Evolutionary conservation across 1,284 basidiomycete genomes (phyloP).

Genomic region (Vanrija sp.): DNA sequence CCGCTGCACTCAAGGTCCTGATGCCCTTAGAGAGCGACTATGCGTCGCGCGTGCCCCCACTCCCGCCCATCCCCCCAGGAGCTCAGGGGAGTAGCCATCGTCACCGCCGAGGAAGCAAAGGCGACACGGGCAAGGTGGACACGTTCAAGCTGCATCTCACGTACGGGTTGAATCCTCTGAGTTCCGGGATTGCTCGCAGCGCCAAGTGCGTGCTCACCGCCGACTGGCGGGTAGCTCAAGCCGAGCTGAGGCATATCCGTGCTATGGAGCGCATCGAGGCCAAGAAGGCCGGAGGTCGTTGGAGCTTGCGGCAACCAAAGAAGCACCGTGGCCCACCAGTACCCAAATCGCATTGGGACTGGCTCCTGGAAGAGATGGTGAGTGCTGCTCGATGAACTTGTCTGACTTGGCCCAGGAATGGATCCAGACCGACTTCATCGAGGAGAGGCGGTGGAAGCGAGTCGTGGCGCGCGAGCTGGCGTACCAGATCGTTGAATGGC

Average conservation of each 20-base stretch:
- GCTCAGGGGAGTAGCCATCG: conserved; percentile 8
- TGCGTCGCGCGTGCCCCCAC: conserved; percentile 26
- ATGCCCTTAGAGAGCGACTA: conserved; percentile 40
- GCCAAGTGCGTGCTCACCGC: conserved; percentile 40
- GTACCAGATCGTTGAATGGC: conserved; percentile 80
- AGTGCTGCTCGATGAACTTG: conserved; percentile 25
- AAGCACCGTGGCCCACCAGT: conserved; percentile 80
- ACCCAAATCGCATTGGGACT: conserved; percentile 90
- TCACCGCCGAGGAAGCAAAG: conserved; percentile 24
- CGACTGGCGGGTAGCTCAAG: conserved; percentile 58
- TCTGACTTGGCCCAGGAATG: conserved; percentile 64
- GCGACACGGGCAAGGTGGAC: conserved; percentile 27
- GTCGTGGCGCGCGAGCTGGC: conserved; percentile 81
- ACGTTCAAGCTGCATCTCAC: conserved; percentile 30
- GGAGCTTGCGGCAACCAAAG: conserved; percentile 94
- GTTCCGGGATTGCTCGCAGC: conserved; percentile 29
- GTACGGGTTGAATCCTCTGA: conserved; percentile 38
- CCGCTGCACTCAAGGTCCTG: conserved; percentile 20
- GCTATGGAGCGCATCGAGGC: conserved; percentile 81
- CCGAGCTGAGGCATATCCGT: conserved; percentile 69
- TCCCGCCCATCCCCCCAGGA: conserved; percentile 30
- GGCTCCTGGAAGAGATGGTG: conserved; percentile 94
- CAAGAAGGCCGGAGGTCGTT: conserved; percentile 73
- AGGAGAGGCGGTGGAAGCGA: conserved; percentile 91
- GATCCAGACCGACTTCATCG: conserved; percentile 92